Conservation (phyloP, 805 yeast species). For the Suhomyces vadensis region DNA sequence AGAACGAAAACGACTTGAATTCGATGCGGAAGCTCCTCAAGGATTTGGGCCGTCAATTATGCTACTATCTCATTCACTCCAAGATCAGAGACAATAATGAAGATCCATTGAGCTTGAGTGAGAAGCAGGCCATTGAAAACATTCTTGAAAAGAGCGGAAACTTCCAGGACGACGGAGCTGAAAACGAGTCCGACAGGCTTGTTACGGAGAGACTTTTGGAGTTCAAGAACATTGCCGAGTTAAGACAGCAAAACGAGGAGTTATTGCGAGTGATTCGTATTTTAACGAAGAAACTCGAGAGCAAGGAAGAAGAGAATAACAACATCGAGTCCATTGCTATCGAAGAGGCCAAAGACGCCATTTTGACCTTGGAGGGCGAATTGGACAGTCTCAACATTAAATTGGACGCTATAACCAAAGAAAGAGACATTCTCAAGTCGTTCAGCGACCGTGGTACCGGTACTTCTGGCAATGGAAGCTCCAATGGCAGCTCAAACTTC, state of each 20-base stretch:
- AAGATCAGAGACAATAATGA: slow-evolving; percentile 56
- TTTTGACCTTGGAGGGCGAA: slow-evolving; percentile 60
- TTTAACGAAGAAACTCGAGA: slow-evolving; percentile 70
- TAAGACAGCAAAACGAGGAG: slow-evolving; percentile 75
- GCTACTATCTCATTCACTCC: slow-evolving; percentile 66
- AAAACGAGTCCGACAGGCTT: slow-evolving; percentile 68
- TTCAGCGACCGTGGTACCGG: slow-evolving; percentile 11
- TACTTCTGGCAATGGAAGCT: slow-evolving; percentile 1
- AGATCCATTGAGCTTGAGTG: slow-evolving; percentile 62
- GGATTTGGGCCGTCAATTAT: slow-evolving; percentile 85
- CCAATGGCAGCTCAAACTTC: slow-evolving; percentile 7
- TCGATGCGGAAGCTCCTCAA: slow-evolving; percentile 56
- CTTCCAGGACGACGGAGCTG: slow-evolving; percentile 22
- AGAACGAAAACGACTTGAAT: slow-evolving; percentile 47
- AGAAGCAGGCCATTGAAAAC: slow-evolving; percentile 61
- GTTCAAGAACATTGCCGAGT: slow-evolving; percentile 64
- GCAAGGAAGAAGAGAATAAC: slow-evolving; percentile 49
- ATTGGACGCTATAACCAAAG: slow-evolving; percentile 56
- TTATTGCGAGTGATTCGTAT: slow-evolving; percentile 67
- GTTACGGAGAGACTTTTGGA: slow-evolving; percentile 74
- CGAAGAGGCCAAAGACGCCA: slow-evolving; percentile 69
- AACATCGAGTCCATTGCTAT: slow-evolving; percentile 49
- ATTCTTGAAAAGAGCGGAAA: slow-evolving; percentile 46
- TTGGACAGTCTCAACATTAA: slow-evolving; percentile 52
- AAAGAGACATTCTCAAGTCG: slow-evolving; percentile 65